These are phyloP conservation scores for Ophiostoma populinum DNA, from an alignment of 2,329 filamentous ascomycete species.

Conservation along the genomic window DNA sequence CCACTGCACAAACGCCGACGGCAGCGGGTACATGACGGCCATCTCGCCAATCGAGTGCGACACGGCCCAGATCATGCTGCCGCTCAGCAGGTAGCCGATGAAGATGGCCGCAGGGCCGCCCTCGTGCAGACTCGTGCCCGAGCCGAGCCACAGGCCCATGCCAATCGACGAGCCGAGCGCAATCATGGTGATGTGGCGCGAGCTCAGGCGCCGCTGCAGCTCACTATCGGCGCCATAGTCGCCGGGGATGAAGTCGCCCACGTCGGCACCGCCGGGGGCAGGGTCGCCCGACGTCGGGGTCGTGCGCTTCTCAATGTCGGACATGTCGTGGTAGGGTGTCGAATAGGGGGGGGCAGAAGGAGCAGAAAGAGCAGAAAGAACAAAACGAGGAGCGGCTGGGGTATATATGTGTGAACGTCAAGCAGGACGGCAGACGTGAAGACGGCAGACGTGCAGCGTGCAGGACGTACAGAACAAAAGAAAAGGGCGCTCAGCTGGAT, in stretches of 20 bases:
- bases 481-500: too few species aligned
- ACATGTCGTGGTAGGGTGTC: background rate
- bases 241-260: conserved; percentile 1
- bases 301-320: conserved; percentile 3
- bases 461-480: too few species aligned
- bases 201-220: conserved; percentile 1
- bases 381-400: too few species aligned
- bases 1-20: conserved; percentile 2
- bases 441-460: too few species aligned
- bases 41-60: conserved; percentile 4
- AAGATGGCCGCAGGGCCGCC: conserved; percentile 5
- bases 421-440: too few species aligned
- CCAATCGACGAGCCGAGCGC: conserved; percentile 5
- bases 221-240: conserved; percentile 1
- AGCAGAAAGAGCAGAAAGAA: too few species aligned
- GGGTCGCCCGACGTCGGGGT: background rate
- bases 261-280: background rate
- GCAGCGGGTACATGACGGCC: conserved; percentile 3
- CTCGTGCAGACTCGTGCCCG: conserved; percentile 2
- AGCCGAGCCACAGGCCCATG: conserved; percentile 4
- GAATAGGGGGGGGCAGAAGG: background rate
- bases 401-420: too few species aligned
- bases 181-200: conserved; percentile 5
- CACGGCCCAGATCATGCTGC: conserved; percentile 4
- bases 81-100: conserved; percentile 2